A percentile compares a stretch with the other conserved stretches of the same genome.
These are phyloP conservation scores for Gossypium bickii DNA, from an alignment of 345 rosid species.

Conservation along the genomic window DNA sequence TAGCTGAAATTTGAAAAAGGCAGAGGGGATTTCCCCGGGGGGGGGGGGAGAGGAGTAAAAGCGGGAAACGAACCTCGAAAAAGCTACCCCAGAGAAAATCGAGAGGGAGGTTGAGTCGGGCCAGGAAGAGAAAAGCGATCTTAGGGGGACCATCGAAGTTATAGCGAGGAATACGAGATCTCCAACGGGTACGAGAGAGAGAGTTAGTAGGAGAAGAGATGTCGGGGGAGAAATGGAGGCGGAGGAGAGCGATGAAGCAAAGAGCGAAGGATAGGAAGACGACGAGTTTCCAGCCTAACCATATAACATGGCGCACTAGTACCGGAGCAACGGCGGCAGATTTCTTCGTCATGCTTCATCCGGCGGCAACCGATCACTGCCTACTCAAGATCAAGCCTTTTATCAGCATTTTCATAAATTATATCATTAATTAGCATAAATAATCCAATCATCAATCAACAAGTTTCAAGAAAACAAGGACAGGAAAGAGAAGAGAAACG, in stretches of 20 bases:
- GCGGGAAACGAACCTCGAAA: conserved; percentile 46
- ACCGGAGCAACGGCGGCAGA: conserved; percentile 13
- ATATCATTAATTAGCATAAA: neutral
- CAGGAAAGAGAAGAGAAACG: too few species aligned
- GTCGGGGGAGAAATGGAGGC: conserved; percentile 37
- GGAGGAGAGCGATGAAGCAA: conserved; percentile 46
- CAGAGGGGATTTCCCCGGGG: neutral
- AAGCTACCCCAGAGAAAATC: conserved; percentile 71
- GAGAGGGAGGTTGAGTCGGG: conserved; percentile 52
- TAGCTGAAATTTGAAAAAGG: neutral
- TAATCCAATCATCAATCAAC: neutral
- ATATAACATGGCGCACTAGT: conserved; percentile 36
- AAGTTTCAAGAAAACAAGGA: neutral
- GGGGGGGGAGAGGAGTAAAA: neutral
- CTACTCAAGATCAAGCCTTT: neutral
- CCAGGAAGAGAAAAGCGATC: conserved; percentile 60
- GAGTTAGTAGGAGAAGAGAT: conserved; percentile 18
- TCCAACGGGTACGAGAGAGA: conserved; percentile 23
- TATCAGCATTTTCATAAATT: neutral
- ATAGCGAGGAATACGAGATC: conserved; percentile 32
- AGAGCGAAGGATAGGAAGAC: conserved; percentile 45
- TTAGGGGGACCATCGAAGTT: conserved; percentile 45
- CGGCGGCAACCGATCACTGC: neutral
- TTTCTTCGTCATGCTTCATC: conserved; percentile 51
- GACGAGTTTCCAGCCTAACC: conserved; percentile 64